Evolutionary conservation across 805 yeast species (phyloP), one percentile per base, ranked within the genome.

Genomic region (Brettanomyces sp.): DNA sequence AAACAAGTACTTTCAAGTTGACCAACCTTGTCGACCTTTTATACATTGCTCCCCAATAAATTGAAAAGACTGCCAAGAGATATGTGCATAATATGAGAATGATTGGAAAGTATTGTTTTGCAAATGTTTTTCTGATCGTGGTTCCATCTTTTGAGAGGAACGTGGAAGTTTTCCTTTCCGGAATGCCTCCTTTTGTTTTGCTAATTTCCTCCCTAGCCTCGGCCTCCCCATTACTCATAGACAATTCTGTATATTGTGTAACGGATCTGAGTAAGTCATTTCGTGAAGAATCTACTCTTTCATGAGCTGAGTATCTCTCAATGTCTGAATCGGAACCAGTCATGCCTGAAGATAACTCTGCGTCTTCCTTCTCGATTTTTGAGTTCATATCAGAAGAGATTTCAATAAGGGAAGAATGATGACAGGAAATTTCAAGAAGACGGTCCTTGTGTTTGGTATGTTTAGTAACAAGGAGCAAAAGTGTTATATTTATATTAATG

Each of bases 1-100:
- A 70, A 41, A 74, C 68, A 35, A 70, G 56, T 49, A 70, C 55
- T 22, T 62, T 58, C 47, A 73, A 56, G 48, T 70, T 66, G 14
- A 55, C 45, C 46, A 63, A 47, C 43, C 69, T 54, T 42, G 46
- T 6, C 38, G 45, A 34, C 48, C 73, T 55, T 7, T 60, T 36
- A 62, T 58, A 64, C 63, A 65, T 60, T 41, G 73, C 62, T 38
- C 74, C 73, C 84, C 84, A 73, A 64, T 74, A 65, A 49, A 68
- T 58, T 53, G 80, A 60, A 52, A 70, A 57, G 44, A 67, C 67
- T 35, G 58, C 54, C 43, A 76, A 53, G 32, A 74, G 62, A 43
- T 64, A 62, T 5, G 56, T 41, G 14, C 66, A 64, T 60, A 78
- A 60, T 3, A 53, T 22, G 0, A 62, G 12, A 8, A 61, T 36